phyloP scores from a whole-genome alignment of 2,329 filamentous ascomycete species.

The Aureobasidium sp. region DNA sequence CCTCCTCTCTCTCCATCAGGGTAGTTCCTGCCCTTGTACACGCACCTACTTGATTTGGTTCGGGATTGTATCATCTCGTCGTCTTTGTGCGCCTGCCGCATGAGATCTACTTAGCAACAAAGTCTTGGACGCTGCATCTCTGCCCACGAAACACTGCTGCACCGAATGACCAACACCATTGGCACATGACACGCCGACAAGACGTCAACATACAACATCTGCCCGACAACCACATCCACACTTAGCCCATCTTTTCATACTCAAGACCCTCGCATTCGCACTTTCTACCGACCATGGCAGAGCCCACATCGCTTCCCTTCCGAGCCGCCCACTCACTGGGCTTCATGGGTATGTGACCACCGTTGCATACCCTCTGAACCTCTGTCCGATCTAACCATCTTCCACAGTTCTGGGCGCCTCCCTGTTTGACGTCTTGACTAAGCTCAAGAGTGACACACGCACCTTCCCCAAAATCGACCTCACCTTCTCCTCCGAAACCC shows the following conservation, averaged over 20 bases:
- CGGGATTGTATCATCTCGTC: neutral
- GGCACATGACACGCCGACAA: neutral
- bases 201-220: neutral
- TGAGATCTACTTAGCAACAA: neutral
- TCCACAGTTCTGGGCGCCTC: conserved; percentile 75
- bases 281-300: neutral
- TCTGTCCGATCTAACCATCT: neutral
- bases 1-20: neutral
- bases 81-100: neutral
- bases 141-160: neutral
- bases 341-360: conserved; percentile 29
- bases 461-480: conserved; percentile 76
- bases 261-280: neutral
- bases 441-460: conserved; percentile 78
- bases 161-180: neutral
- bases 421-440: conserved; percentile 78
- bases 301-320: neutral
- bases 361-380: neutral
- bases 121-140: neutral
- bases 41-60: neutral
- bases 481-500: conserved; percentile 65
- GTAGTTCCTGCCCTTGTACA: neutral
- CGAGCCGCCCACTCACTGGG: conserved; percentile 25
- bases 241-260: neutral
- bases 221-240: neutral